These are phyloP conservation scores for Scutellaria minor DNA, from an alignment of 257 asterid species.

Conservation along the genomic window DNA sequence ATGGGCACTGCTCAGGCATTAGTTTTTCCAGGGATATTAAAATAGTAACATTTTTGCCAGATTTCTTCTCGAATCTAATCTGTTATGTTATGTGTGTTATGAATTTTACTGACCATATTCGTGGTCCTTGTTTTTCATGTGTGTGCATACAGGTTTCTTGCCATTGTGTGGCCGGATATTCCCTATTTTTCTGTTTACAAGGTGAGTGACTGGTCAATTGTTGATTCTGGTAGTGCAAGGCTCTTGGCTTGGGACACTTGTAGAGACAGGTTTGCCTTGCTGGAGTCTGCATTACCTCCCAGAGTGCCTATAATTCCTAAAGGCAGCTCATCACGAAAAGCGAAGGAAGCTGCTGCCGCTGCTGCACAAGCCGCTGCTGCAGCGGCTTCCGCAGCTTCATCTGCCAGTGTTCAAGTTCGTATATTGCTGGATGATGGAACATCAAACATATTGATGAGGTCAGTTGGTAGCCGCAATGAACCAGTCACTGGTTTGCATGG, in stretches of 20 bases:
- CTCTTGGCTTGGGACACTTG: constrained; percentile 96
- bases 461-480: constrained; percentile 93
- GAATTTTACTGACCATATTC: not conserved
- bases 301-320: constrained; percentile 92
- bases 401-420: constrained; percentile 96
- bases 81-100: constrained; percentile 22
- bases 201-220: constrained; percentile 96
- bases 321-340: constrained; percentile 88
- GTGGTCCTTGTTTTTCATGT: not conserved
- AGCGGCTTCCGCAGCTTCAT: constrained; percentile 89
- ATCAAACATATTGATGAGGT: constrained; percentile 90
- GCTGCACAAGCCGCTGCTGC: constrained; percentile 95
- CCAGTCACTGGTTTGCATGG: constrained; percentile 93
- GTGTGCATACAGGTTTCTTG: constrained; percentile 67
- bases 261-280: constrained; percentile 88
- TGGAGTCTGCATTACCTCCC: constrained; percentile 84
- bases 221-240: constrained; percentile 99
- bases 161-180: constrained; percentile 98
- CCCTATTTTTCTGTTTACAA: constrained; percentile 93
- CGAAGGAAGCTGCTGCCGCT: constrained; percentile 97
- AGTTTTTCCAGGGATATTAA: not conserved
- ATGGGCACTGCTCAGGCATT: constrained; percentile 23
- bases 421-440: constrained; percentile 96
- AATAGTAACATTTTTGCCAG: constrained; percentile 13
- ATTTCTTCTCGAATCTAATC: constrained; percentile 10